Percentiles rank a stretch among this genome's conserved stretches.
Conservation (phyloP, 176 grass and related monocot genomes). For the Phoenix roebelenii region DNA sequence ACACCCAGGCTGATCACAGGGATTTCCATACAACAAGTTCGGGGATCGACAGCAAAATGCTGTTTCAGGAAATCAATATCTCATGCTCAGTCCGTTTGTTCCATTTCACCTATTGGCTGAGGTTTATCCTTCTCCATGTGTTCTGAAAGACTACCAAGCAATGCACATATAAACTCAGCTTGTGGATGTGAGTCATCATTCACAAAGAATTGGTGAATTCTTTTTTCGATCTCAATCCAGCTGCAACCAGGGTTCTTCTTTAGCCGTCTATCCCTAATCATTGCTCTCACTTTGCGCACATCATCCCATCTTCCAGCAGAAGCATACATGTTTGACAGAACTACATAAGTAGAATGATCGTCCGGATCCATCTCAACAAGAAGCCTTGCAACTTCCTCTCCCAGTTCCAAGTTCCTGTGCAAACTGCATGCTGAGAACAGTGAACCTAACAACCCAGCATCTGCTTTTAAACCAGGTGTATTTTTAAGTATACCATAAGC, state of each 20-base stretch:
- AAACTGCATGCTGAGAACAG: constrained; percentile 20
- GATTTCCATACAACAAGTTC: too few species aligned
- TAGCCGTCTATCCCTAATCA: constrained; percentile 8
- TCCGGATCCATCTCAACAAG: constrained; percentile 21
- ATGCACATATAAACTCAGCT: constrained; percentile 4
- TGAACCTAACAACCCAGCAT: constrained; percentile 17
- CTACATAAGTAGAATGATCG: constrained; percentile 15
- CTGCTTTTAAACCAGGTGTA: constrained; percentile 2
- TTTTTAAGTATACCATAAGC: constrained; percentile 9
- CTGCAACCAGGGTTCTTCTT: constrained; percentile 30
- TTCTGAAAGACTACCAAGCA: constrained; percentile 5
- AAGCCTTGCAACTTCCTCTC: constrained; percentile 20
- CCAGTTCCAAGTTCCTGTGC: constrained; percentile 7
- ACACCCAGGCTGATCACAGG: too few species aligned
- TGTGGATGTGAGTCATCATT: constrained; percentile 22
- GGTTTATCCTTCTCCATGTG: constrained; percentile 14
- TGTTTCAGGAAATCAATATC: too few species aligned
- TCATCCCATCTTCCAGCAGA: constrained; percentile 20
- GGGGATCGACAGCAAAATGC: too few species aligned
- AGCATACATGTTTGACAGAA: constrained; percentile 17
- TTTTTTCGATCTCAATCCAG: constrained; percentile 22
- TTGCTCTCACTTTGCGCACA: constrained; percentile 6
- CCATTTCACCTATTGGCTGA: not conserved
- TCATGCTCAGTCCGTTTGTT: too few species aligned
- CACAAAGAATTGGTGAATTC: constrained; percentile 23